Evolutionary conservation across 164 flowering plant genomes (phyloP), one percentile per base, ranked within the genome.

Genomic region (Echeveria elegans): DNA sequence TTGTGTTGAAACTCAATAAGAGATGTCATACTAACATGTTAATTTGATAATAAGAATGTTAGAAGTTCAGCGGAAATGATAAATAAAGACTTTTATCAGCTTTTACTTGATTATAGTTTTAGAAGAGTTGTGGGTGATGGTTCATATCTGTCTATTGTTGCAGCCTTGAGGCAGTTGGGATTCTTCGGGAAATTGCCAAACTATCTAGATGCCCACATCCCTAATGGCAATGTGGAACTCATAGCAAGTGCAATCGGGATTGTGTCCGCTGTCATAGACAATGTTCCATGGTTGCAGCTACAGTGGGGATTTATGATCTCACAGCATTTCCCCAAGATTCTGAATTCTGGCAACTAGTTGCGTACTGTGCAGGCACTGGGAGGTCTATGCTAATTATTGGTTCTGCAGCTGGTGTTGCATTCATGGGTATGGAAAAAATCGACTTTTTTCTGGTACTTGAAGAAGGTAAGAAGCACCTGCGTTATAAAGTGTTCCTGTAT

Each of bases 321-420:
- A 69, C 93, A n/a, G 81, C 97, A 0, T 86, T 81, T 40, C 95
- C 98, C 30, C 87, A 75, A 70, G 97, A 94, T 78, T 82, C 95
- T 18, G 90, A 94, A 79, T 90, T 90, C 72, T 94, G 98, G 98
- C 98, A 94, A 72, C 78, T 94, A 70, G 67, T 90, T 68, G 93
- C 98, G 53, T 89, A 69, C 69, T 94, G 98, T 77, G 96, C 97
- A 64, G 97, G 98, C 23, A 94, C 98, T 45, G 98, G 98, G 66
- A 97, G 98, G 24, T 94, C 98, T 73, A 90, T 90, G 96, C 80
- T 94, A 10, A 66, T 94, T 61, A 90, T 90, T 59, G 98, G 98
- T 62, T 94, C 98, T 66, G 97, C 98, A 21, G 98, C 97, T 69
- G 98, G 98, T 24, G 98, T 94, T 70, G 98, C 98, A n/a, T 94